These are phyloP conservation scores for Cryptococcus sp. DNA, from an alignment of 1,284 basidiomycete genomes.

Conservation along the genomic window DNA sequence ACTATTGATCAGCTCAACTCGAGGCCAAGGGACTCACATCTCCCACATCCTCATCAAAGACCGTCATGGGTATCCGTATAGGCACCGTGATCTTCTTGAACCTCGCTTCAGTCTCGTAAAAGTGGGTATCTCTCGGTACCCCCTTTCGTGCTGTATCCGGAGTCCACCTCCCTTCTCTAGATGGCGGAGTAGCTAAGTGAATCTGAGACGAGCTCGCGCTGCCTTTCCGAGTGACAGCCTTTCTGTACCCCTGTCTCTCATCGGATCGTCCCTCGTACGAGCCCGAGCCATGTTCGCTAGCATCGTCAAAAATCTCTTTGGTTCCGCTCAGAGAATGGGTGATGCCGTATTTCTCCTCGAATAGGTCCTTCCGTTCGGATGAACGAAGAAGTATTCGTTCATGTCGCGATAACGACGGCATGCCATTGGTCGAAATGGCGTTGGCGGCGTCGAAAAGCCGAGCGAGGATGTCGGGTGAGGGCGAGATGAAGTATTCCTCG, in stretches of 20 bases:
- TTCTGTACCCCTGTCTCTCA: conserved; percentile 9
- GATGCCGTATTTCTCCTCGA: conserved; percentile 70
- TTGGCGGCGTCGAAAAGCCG: conserved; percentile 92
- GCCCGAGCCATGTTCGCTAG: conserved; percentile 10
- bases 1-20: conserved; percentile 58
- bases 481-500: conserved; percentile 89
- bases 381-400: conserved; percentile 88
- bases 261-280: background rate
- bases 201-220: conserved; percentile 16
- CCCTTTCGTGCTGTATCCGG: conserved; percentile 26
- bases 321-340: conserved; percentile 14
- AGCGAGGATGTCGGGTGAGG: conserved; percentile 82
- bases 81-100: conserved; percentile 77
- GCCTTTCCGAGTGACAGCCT: conserved; percentile 19
- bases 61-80: conserved; percentile 80
- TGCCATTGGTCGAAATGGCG: conserved; percentile 77
- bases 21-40: conserved; percentile 65
- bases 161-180: conserved; percentile 54
- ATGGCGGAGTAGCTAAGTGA: conserved; percentile 49
- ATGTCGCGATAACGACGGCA: conserved; percentile 72
- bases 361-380: conserved; percentile 87
- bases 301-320: conserved; percentile 19
- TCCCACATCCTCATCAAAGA: conserved; percentile 90
- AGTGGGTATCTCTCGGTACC: conserved; percentile 84
- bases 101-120: conserved; percentile 78